Conservation (phyloP, 768 basidiomycete species). For the Boletus subparvulus region DNA sequence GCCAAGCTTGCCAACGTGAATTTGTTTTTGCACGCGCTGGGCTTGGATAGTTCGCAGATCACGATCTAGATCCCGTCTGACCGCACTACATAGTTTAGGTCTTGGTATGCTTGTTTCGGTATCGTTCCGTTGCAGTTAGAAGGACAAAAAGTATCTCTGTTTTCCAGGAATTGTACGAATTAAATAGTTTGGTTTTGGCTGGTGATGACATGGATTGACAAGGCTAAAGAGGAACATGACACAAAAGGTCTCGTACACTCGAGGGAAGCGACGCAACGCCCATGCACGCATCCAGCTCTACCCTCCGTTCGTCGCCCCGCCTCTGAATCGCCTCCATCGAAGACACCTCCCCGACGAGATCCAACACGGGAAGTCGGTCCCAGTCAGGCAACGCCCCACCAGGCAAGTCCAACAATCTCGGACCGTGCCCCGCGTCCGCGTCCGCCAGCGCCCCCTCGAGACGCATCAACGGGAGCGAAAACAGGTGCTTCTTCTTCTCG, state of each 20-base stretch:
- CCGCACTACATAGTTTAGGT: slow-evolving; percentile 1
- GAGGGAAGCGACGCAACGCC: slow-evolving; percentile 13
- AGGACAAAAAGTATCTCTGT: slow-evolving; percentile 21
- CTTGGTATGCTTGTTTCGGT: slow-evolving; percentile 1
- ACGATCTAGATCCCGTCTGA: slow-evolving; percentile 35
- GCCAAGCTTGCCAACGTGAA: slow-evolving; percentile 92
- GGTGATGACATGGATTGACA: neutral
- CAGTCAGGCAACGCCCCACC: slow-evolving; percentile 49
- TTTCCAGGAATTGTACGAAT: slow-evolving; percentile 19
- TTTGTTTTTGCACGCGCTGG: slow-evolving; percentile 80
- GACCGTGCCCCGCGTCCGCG: slow-evolving; percentile 13
- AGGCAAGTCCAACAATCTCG: slow-evolving; percentile 59
- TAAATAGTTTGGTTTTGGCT: slow-evolving; percentile 8
- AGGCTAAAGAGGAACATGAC: slow-evolving; percentile 11
- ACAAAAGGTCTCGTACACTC: slow-evolving; percentile 28
- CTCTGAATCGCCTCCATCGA: slow-evolving; percentile 36
- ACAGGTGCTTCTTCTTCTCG: slow-evolving; percentile 58
- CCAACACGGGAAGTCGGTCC: slow-evolving; percentile 62
- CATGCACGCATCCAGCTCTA: slow-evolving; percentile 36
- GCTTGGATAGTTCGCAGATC: slow-evolving; percentile 72
- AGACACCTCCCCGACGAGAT: slow-evolving; percentile 55
- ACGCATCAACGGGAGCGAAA: slow-evolving; percentile 69
- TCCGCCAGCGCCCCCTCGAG: slow-evolving; percentile 24
- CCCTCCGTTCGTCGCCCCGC: slow-evolving; percentile 35
- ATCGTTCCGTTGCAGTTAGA: slow-evolving; percentile 10